These are phyloP conservation scores for Coleophoma crateriformis DNA, from an alignment of 2,329 filamentous ascomycete genomes.

Conservation along the genomic window DNA sequence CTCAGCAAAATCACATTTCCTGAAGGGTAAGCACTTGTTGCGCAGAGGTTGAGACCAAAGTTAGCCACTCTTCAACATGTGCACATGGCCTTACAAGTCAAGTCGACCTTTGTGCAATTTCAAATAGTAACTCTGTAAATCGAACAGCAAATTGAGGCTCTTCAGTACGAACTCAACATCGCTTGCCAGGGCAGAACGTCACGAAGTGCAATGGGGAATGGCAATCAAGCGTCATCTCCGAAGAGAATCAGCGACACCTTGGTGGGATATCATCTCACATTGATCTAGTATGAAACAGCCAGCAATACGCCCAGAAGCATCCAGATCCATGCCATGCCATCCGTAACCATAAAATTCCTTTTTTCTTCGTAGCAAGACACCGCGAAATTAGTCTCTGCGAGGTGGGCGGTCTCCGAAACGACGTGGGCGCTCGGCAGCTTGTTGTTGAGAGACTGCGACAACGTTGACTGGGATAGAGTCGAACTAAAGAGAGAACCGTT, in stretches of 20 bases:
- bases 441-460: conserved; percentile 81
- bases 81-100: too few species aligned
- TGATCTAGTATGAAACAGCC: conserved; percentile 46
- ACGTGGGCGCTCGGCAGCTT: conserved; percentile 75
- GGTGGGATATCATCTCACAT: conserved; percentile 50
- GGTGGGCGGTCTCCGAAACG: conserved; percentile 64
- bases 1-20: too few species aligned
- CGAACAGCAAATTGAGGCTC: too few species aligned
- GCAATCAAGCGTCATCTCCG: conserved; percentile 88
- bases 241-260: conserved; percentile 88
- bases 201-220: conserved; percentile 41
- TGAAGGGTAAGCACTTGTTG: too few species aligned
- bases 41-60: too few species aligned
- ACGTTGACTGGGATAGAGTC: conserved; percentile 97
- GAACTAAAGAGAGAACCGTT: conserved; percentile 57
- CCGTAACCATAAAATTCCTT: conserved; percentile 9
- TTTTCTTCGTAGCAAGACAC: conserved; percentile 6
- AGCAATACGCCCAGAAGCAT: conserved; percentile 24
- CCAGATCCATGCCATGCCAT: conserved; percentile 18
- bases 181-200: too few species aligned
- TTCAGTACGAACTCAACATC: too few species aligned
- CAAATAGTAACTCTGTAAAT: too few species aligned
- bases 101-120: too few species aligned
- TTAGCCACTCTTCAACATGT: too few species aligned
- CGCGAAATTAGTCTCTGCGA: conserved; percentile 32